Evolutionary conservation across 1,284 basidiomycete species (phyloP).

Genomic region (Ustilago lituana): DNA sequence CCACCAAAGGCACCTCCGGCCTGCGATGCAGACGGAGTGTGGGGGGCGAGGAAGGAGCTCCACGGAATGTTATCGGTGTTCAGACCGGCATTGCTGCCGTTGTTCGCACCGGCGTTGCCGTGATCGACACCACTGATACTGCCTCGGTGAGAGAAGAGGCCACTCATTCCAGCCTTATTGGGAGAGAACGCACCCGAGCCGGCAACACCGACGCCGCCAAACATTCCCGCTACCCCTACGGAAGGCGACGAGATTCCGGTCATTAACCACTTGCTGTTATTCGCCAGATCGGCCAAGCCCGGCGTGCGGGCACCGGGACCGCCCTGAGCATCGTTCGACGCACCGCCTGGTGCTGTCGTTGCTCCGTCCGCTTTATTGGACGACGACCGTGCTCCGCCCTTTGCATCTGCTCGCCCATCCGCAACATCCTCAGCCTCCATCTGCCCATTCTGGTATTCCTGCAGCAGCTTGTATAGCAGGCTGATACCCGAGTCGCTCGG

Average conservation of each 20-base stretch:
- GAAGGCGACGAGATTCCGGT: constrained; percentile 25
- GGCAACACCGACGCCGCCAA: constrained; percentile 1
- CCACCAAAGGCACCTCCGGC: constrained; percentile 10
- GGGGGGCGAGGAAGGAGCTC: constrained; percentile 27
- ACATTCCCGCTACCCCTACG: constrained; percentile 1
- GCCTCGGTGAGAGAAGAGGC: constrained; percentile 25
- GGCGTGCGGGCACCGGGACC: constrained; percentile 27
- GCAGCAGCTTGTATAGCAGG: constrained; percentile 46
- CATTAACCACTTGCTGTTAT: constrained; percentile 32
- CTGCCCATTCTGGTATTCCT: constrained; percentile 41
- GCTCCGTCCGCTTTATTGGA: background rate
- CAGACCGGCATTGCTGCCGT: too few species aligned
- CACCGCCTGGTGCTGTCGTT: background rate
- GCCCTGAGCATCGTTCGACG: background rate
- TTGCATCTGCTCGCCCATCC: background rate
- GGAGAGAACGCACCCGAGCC: constrained; percentile 18
- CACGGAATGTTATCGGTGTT: constrained; percentile 15
- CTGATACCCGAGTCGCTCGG: constrained; percentile 48
- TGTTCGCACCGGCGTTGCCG: background rate
- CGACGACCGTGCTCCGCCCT: background rate
- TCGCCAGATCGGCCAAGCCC: constrained; percentile 17
- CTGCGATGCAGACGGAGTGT: constrained; percentile 17
- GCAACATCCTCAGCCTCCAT: constrained; percentile 3
- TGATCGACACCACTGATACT: constrained; percentile 28
- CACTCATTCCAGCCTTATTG: constrained; percentile 13